Conservation (phyloP, 2,329 filamentous ascomycete genomes). For the Verticillium klebahnii region DNA sequence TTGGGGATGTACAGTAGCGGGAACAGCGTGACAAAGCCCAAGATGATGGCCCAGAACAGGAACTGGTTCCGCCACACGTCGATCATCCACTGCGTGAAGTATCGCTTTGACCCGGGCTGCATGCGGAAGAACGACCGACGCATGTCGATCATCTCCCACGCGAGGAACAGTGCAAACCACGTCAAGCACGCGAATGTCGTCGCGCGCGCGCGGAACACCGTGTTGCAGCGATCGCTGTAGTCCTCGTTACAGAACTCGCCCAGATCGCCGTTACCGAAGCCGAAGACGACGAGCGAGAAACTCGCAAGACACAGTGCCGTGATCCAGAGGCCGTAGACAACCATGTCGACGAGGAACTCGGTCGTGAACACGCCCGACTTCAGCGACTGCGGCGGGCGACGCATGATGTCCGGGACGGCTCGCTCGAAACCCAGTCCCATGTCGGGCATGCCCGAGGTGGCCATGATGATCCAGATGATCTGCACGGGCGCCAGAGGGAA, state of each 20-base stretch:
- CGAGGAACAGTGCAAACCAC: conserved; percentile 72
- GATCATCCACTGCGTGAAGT: conserved; percentile 61
- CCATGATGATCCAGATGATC: conserved; percentile 79
- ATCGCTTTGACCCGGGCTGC: conserved; percentile 56
- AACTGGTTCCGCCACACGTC: conserved; percentile 71
- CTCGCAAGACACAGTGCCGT: conserved; percentile 56
- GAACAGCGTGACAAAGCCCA: conserved; percentile 45
- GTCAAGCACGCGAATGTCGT: conserved; percentile 72
- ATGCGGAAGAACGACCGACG: conserved; percentile 72
- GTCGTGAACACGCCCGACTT: conserved; percentile 59
- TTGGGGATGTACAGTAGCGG: conserved; percentile 54
- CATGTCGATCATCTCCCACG: conserved; percentile 74
- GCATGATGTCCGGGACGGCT: conserved; percentile 65
- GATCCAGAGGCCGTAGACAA: conserved; percentile 66
- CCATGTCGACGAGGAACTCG: conserved; percentile 63
- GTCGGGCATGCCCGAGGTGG: conserved; percentile 69
- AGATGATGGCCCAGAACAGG: conserved; percentile 58
- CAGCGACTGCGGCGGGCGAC: conserved; percentile 60
- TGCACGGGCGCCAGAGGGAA: conserved; percentile 73
- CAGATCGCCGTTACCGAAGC: conserved; percentile 50
- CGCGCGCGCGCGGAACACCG: conserved; percentile 66
- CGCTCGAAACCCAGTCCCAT: conserved; percentile 74
- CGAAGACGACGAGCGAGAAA: conserved; percentile 62
- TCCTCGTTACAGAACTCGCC: conserved; percentile 56
- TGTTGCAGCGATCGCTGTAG: conserved; percentile 51